Percentiles rank a stretch among this genome's conserved stretches.
phyloP scores from a whole-genome alignment of 345 rosid genomes.

The Salix dunnii region DNA sequence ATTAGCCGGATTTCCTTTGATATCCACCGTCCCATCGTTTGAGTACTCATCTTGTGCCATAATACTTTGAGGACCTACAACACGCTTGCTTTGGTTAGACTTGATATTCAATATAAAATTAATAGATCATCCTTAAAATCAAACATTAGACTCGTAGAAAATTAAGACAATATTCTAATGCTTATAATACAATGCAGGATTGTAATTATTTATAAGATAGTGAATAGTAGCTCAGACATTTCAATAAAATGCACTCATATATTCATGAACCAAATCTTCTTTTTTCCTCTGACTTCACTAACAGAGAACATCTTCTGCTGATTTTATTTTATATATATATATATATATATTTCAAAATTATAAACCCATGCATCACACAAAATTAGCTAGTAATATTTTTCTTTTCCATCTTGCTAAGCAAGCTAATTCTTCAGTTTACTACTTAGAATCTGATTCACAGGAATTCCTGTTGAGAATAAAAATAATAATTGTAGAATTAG shows the following conservation, averaged over 20 bases:
- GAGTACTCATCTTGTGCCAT: slow-evolving; percentile 68
- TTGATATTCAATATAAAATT: neutral
- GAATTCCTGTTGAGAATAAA: neutral
- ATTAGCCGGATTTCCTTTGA: slow-evolving; percentile 65
- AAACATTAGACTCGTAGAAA: neutral
- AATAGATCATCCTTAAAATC: neutral
- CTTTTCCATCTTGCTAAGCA: neutral
- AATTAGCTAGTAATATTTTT: neutral
- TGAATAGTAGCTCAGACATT: neutral
- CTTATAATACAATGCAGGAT: no score
- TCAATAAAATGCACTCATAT: neutral
- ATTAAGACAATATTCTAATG: neutral
- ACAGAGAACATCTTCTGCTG: neutral
- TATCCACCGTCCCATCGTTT: slow-evolving; percentile 70
- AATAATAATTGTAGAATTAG: neutral
- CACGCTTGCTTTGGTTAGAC: neutral
- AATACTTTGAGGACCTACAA: slow-evolving; percentile 6
- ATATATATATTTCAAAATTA: neutral
- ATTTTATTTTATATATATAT: neutral
- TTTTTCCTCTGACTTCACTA: neutral
- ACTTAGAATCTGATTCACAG: neutral
- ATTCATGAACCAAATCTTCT: neutral
- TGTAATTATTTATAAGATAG: neutral
- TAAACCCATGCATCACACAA: neutral
- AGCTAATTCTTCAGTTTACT: neutral